These are phyloP conservation scores for Chimonanthus salicifolius DNA, from an alignment of 164 flowering plant species.

Conservation along the genomic window DNA sequence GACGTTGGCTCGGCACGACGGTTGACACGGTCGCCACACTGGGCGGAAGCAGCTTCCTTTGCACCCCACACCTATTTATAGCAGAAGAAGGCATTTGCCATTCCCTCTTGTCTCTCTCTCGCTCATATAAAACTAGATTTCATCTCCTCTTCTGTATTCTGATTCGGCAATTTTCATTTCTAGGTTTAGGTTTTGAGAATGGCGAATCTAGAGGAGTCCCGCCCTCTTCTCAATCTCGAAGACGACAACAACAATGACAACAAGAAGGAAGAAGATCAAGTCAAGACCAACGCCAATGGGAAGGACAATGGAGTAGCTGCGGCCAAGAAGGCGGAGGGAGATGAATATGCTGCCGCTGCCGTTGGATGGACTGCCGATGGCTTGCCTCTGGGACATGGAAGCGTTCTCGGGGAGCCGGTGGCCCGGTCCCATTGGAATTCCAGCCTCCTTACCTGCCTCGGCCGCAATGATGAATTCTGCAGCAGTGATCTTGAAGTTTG, in stretches of 20 bases:
- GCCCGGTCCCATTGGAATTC: conserved; percentile 63
- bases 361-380: conserved; percentile 70
- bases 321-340: conserved; percentile 5
- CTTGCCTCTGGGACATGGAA: conserved; percentile 55
- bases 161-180: background rate
- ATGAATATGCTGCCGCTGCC: background rate
- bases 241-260: conserved; percentile 13
- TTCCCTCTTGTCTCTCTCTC: too few relatives aligned
- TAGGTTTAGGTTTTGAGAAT: conserved; percentile 17
- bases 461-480: conserved; percentile 78
- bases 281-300: background rate
- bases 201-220: conserved; percentile 49
- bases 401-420: conserved; percentile 68
- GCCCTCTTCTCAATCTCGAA: conserved; percentile 31
- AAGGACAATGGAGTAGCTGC: background rate
- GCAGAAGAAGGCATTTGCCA: too few relatives aligned
- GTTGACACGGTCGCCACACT: background rate
- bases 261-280: conserved; percentile 6
- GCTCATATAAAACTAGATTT: background rate
- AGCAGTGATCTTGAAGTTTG: conserved; percentile 99
- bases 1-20: background rate
- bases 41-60: background rate
- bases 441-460: conserved; percentile 65
- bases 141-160: background rate
- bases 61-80: background rate